Evolutionary conservation across 192 early-diverging fungal species (phyloP).

Genomic region (Backusella tuberculispora): DNA sequence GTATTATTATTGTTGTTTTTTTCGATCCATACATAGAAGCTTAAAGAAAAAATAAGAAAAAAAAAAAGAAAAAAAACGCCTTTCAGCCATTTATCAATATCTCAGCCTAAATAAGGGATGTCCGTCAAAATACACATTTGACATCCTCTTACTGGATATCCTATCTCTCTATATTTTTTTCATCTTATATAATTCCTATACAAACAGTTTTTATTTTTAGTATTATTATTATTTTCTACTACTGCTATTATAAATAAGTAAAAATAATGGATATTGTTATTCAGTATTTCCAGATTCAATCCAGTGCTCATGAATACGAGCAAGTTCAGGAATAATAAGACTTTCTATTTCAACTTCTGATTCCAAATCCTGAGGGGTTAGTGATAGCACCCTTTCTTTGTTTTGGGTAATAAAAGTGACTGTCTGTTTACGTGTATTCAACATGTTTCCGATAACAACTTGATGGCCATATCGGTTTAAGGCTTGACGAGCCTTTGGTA

Average conservation of each 20-base stretch:
- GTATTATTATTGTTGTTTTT: too few relatives aligned
- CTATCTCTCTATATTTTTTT: too few relatives aligned
- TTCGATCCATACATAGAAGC: too few relatives aligned
- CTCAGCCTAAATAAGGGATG: too few relatives aligned
- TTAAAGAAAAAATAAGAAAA: too few relatives aligned
- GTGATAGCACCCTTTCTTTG: slow-evolving; percentile 48
- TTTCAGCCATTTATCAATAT: too few relatives aligned
- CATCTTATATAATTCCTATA: too few relatives aligned
- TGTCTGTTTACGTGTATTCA: slow-evolving; percentile 83
- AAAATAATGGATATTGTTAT: not conserved
- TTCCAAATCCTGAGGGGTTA: slow-evolving; percentile 57
- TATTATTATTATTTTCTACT: not conserved
- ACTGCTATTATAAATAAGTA: not conserved
- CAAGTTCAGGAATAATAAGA: slow-evolving; percentile 72
- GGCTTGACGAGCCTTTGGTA: slow-evolving; percentile 79
- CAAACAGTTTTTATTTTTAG: too few relatives aligned
- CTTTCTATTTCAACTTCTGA: slow-evolving; percentile 71
- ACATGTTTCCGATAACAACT: slow-evolving; percentile 94
- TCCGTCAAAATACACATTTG: too few relatives aligned
- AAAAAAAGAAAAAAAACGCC: too few relatives aligned
- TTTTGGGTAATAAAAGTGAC: slow-evolving; percentile 70
- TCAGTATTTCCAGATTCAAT: slow-evolving; percentile 38
- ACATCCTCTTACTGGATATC: too few relatives aligned
- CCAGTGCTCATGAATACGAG: slow-evolving; percentile 69
- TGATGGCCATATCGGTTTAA: slow-evolving; percentile 93